Evolutionary conservation across 345 rosid genomes (phyloP).

Genomic region (Salix dunnii): DNA sequence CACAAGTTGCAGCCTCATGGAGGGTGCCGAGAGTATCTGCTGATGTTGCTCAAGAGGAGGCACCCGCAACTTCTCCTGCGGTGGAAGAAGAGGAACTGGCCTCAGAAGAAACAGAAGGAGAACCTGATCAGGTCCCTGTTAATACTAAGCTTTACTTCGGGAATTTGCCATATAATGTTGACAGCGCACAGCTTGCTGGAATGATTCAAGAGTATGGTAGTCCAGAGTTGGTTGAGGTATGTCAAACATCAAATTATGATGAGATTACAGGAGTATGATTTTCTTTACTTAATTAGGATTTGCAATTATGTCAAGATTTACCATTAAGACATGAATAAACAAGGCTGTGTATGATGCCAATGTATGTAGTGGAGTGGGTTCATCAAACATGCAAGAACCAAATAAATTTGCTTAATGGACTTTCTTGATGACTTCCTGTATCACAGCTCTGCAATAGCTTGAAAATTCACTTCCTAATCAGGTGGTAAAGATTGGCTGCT

Average conservation of each 20-base stretch:
- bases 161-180: constrained; percentile 83
- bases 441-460: not conserved
- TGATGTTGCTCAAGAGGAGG: constrained; percentile 45
- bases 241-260: not conserved
- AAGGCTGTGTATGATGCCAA: not conserved
- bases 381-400: not conserved
- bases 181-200: constrained; percentile 87
- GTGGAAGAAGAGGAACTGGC: constrained; percentile 23
- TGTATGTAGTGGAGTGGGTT: not conserved
- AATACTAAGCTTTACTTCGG: constrained; percentile 88
- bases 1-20: constrained; percentile 18
- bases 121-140: constrained; percentile 11
- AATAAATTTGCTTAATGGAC: not conserved
- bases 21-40: constrained; percentile 43
- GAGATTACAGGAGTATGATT: not conserved
- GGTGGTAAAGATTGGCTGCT: too few species aligned
- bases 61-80: constrained; percentile 24
- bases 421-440: too few species aligned
- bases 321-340: not conserved
- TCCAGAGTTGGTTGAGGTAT: constrained; percentile 82
- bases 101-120: constrained; percentile 12
- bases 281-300: not conserved
- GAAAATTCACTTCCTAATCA: too few species aligned
- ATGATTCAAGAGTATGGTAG: constrained; percentile 71
- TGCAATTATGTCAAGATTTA: not conserved